A percentile compares a stretch with the other conserved stretches of the same genome.
phyloP scores from a whole-genome alignment of 345 rosid genomes.

The Pistacia integerrima region DNA sequence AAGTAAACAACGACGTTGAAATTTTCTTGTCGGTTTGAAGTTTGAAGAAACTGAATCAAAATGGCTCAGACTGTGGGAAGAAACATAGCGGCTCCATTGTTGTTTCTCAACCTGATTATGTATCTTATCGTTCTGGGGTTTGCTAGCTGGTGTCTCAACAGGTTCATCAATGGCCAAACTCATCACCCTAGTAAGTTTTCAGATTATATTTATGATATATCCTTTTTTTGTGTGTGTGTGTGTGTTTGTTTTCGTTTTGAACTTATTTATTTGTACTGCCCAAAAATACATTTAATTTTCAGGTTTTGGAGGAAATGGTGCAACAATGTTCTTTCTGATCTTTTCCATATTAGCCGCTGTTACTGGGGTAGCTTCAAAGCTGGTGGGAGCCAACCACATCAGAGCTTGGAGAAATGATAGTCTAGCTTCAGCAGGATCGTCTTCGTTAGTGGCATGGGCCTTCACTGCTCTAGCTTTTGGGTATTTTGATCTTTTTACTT shows the following conservation, averaged over 20 bases:
- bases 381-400: slow-evolving; percentile 71
- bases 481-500: slow-evolving; percentile 26
- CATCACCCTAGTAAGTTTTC: slow-evolving; percentile 66
- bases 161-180: slow-evolving; percentile 74
- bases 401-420: slow-evolving; percentile 83
- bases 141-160: slow-evolving; percentile 83
- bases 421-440: slow-evolving; percentile 73
- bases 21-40: not conserved
- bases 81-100: slow-evolving; percentile 80
- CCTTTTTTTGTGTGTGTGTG: not conserved
- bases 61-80: slow-evolving; percentile 83
- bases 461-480: slow-evolving; percentile 80
- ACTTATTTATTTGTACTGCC: not conserved
- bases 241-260: not conserved
- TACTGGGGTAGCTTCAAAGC: slow-evolving; percentile 68
- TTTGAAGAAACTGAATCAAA: not conserved
- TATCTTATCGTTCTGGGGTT: slow-evolving; percentile 77
- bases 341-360: slow-evolving; percentile 66
- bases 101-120: slow-evolving; percentile 86
- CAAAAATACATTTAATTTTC: not conserved
- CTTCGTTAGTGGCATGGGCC: slow-evolving; percentile 77
- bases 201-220: too few relatives aligned
- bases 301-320: slow-evolving; percentile 95
- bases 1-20: not conserved
- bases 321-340: slow-evolving; percentile 71